These are phyloP conservation scores for Sarocladium brachiariae DNA, from an alignment of 2,329 filamentous ascomycete genomes.

Conservation along the genomic window DNA sequence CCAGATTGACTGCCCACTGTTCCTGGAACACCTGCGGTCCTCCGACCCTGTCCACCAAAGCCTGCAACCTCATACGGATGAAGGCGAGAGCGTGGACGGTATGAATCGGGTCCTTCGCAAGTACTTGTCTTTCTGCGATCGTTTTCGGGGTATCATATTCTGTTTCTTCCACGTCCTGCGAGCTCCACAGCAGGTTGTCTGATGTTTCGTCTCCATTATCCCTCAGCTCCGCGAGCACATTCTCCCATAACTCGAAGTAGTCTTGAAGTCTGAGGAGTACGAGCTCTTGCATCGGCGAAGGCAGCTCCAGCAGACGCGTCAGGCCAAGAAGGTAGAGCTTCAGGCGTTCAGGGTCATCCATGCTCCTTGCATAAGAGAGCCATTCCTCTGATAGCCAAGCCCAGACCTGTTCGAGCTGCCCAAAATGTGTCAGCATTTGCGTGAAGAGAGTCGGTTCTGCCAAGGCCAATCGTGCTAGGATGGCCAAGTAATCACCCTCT, in stretches of 20 bases:
- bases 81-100: slow-evolving; percentile 58
- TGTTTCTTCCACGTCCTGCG: slow-evolving; percentile 27
- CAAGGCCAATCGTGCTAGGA: slow-evolving; percentile 72
- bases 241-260: slow-evolving; percentile 70
- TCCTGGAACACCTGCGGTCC: slow-evolving; percentile 60
- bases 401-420: slow-evolving; percentile 46
- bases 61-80: slow-evolving; percentile 54
- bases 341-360: slow-evolving; percentile 56
- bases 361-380: slow-evolving; percentile 63
- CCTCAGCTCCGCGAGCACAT: slow-evolving; percentile 58
- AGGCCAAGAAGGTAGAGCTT: slow-evolving; percentile 70
- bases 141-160: slow-evolving; percentile 53
- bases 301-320: slow-evolving; percentile 62
- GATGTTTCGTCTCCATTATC: slow-evolving; percentile 47
- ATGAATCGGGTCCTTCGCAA: slow-evolving; percentile 59
- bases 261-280: slow-evolving; percentile 60
- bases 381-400: slow-evolving; percentile 53
- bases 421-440: slow-evolving; percentile 43
- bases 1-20: slow-evolving; percentile 67
- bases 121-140: slow-evolving; percentile 44
- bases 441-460: slow-evolving; percentile 65
- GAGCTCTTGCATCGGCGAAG: slow-evolving; percentile 49
- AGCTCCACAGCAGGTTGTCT: slow-evolving; percentile 44
- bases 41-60: slow-evolving; percentile 52
- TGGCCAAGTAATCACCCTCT: slow-evolving; percentile 77